These are phyloP conservation scores for Amauroascus niger DNA, from an alignment of 2,329 filamentous ascomycete species.

Conservation along the genomic window DNA sequence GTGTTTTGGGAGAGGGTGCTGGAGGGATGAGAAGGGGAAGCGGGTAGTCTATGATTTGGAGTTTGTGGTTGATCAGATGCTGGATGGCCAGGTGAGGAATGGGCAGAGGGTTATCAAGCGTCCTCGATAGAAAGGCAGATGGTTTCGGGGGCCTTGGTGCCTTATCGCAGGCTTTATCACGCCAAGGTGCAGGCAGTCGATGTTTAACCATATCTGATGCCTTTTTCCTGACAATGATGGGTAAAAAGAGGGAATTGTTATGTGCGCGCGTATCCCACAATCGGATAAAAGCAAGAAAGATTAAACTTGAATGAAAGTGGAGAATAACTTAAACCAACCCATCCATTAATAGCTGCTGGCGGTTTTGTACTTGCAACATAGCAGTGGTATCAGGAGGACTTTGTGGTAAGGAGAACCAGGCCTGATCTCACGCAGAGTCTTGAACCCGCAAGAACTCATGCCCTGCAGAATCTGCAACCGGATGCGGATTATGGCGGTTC, in stretches of 20 bases:
- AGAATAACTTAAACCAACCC: no score
- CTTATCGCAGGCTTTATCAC: constrained; percentile 4
- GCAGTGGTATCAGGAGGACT: not conserved
- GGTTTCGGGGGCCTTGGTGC: constrained; percentile 4
- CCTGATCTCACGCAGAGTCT: not conserved
- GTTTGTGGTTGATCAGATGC: constrained; percentile 14
- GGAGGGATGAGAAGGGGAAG: constrained; percentile 13
- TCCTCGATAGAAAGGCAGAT: constrained; percentile 11
- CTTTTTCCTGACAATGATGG: not conserved
- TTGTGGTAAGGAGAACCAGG: not conserved
- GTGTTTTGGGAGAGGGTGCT: constrained; percentile 14
- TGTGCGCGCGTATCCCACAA: no score
- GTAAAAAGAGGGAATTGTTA: no score
- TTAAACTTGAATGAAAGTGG: no score
- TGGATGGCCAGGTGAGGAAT: constrained; percentile 14
- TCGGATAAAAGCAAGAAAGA: no score
- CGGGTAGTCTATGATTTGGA: constrained; percentile 12
- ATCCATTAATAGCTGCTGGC: no score
- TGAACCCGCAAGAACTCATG: not conserved
- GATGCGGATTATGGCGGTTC: not conserved
- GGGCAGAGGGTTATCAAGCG: constrained; percentile 15
- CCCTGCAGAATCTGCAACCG: not conserved
- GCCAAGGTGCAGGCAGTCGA: not conserved
- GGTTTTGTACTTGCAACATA: not conserved
- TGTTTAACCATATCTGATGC: constrained; percentile 1